phyloP scores from a whole-genome alignment of 331 rosid species.

The Acacia pycnantha region DNA sequence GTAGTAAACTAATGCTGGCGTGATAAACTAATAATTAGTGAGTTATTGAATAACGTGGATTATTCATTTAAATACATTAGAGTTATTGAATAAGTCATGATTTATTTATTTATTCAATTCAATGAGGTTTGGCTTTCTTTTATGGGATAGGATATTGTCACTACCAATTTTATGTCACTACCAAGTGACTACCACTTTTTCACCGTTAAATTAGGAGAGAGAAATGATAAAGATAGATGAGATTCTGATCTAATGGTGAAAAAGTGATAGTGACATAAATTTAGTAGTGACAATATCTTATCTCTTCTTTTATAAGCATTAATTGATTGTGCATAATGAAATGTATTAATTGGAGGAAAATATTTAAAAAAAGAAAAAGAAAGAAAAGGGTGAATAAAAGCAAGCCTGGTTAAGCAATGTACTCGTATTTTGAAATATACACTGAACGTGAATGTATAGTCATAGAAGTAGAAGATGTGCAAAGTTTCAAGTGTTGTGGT shows the following conservation, averaged over 20 bases:
- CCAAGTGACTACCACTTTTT: too few species aligned
- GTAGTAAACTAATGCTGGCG: not conserved
- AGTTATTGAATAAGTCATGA: not conserved
- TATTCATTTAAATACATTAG: not conserved
- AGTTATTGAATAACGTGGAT: too few species aligned
- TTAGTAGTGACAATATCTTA: too few species aligned
- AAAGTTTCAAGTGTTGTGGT: not conserved
- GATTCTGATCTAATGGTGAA: too few species aligned
- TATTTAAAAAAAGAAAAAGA: accelerated
- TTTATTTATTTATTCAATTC: not conserved
- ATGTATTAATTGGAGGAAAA: not conserved
- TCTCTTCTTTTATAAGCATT: not conserved
- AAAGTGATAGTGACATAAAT: too few species aligned
- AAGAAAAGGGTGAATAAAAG: not conserved
- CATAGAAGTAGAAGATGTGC: not conserved
- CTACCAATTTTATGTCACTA: too few species aligned
- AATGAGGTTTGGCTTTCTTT: not conserved
- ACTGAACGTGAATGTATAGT: not conserved
- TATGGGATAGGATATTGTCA: too few species aligned
- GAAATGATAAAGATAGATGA: too few species aligned
- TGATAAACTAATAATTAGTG: not conserved
- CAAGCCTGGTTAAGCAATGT: not conserved
- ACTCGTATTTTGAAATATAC: too few species aligned
- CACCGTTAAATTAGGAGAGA: too few species aligned
- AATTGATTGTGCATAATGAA: not conserved